Conservation (phyloP, 441 rosid species). For the Gossypium davidsonii region DNA sequence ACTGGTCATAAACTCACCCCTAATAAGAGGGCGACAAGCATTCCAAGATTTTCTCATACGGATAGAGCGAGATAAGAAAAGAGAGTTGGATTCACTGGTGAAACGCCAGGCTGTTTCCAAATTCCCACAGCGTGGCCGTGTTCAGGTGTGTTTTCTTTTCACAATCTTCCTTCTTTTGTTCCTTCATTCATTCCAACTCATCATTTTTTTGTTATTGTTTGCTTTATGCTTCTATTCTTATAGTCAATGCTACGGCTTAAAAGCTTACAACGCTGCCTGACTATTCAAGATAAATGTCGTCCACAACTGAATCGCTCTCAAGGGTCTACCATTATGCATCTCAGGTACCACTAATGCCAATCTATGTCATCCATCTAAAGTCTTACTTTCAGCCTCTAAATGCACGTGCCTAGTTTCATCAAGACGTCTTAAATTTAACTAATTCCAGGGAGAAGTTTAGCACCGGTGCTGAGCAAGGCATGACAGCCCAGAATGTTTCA, state of each 20-base stretch:
- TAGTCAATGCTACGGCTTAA: conserved; percentile 65
- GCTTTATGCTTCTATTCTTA: not conserved
- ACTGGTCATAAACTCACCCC: conserved; percentile 37
- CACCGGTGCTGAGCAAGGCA: conserved; percentile 23
- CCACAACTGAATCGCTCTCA: conserved; percentile 28
- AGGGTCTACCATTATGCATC: conserved; percentile 46
- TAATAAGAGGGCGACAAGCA: conserved; percentile 81
- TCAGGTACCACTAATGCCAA: conserved; percentile 31
- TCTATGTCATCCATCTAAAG: not conserved
- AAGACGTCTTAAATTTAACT: not conserved
- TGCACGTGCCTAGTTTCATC: not conserved
- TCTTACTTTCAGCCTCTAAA: not conserved
- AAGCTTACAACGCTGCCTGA: conserved; percentile 47
- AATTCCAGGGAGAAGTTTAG: conserved; percentile 51
- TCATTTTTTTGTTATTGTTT: not conserved
- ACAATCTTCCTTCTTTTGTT: not conserved
- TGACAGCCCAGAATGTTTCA: conserved; percentile 13
- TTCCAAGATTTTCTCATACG: conserved; percentile 54
- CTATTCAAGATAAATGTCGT: conserved; percentile 37
- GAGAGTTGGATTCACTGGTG: conserved; percentile 43
- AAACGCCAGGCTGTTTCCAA: conserved; percentile 57
- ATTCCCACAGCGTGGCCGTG: conserved; percentile 68
- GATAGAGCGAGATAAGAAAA: conserved; percentile 49
- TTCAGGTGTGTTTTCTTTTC: conserved; percentile 47
- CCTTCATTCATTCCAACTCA: not conserved